Evolutionary conservation across 768 basidiomycete genomes (phyloP).

Genomic region (Suillus bovinus): DNA sequence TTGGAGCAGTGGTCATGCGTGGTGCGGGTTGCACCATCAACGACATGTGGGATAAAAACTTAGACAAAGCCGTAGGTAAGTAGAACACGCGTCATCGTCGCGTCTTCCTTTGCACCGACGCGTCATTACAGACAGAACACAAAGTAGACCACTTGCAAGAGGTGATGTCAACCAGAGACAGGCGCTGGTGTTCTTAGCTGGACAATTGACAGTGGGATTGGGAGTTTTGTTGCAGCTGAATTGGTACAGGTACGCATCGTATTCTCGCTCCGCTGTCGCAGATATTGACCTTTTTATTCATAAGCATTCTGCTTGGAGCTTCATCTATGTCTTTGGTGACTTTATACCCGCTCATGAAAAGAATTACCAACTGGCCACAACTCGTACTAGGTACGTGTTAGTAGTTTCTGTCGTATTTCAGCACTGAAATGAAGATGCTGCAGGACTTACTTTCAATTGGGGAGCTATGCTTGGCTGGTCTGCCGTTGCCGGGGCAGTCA

Average conservation of each 20-base stretch:
- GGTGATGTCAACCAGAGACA: constrained; percentile 77
- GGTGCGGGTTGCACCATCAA: constrained; percentile 99
- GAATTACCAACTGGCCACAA: constrained; percentile 96
- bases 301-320: constrained; percentile 88
- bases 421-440: background rate
- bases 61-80: constrained; percentile 89
- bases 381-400: constrained; percentile 76
- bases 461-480: constrained; percentile 96
- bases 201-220: constrained; percentile 80
- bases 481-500: constrained; percentile 76
- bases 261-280: background rate
- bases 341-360: constrained; percentile 96
- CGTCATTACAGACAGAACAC: constrained; percentile 68
- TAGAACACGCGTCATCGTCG: background rate
- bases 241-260: constrained; percentile 77
- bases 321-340: constrained; percentile 86
- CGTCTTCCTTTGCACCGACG: background rate
- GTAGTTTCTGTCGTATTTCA: background rate
- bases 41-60: constrained; percentile 95
- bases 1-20: constrained; percentile 93
- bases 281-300: constrained; percentile 2
- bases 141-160: constrained; percentile 80
- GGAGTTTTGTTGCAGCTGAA: constrained; percentile 89
- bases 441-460: constrained; percentile 97
- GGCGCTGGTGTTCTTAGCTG: constrained; percentile 79